phyloP scores from a whole-genome alignment of 129 eudicot genomes.

The Ambrosia artemisiifolia region DNA sequence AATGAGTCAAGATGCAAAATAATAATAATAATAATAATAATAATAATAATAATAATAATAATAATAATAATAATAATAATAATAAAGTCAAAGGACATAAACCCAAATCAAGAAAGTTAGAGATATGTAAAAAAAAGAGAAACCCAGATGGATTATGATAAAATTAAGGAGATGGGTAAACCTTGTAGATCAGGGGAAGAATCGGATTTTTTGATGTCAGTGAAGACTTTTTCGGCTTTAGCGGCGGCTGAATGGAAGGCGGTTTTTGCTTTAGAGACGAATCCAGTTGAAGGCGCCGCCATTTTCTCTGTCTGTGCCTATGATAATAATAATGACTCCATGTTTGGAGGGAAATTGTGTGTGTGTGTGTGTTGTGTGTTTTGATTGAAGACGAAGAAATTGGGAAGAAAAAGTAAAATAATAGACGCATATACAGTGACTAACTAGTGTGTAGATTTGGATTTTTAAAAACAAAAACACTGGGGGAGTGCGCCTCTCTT shows the following conservation, averaged over 20 bases:
- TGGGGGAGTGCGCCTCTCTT: too few species aligned
- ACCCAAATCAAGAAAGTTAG: too few species aligned
- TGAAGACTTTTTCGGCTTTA: slow-evolving; percentile 88
- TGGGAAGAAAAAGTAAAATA: not conserved
- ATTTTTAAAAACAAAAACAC: not conserved
- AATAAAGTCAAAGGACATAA: too few species aligned
- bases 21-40: not conserved
- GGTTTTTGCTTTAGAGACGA: slow-evolving; percentile 76
- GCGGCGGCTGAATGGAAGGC: slow-evolving; percentile 98
- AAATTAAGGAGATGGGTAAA: slow-evolving; percentile 17
- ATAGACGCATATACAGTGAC: not conserved
- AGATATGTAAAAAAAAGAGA: too few species aligned
- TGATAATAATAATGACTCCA: slow-evolving; percentile 37
- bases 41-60: not conserved
- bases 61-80: not conserved
- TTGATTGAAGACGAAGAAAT: slow-evolving; percentile 18
- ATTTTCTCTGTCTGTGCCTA: slow-evolving; percentile 37
- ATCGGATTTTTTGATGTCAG: slow-evolving; percentile 81
- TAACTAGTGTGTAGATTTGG: slow-evolving; percentile 8
- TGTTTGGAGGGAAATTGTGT: slow-evolving; percentile 35
- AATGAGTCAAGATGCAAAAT: slow-evolving; percentile 4
- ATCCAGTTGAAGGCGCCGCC: slow-evolving; percentile 67
- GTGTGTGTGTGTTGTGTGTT: too few species aligned
- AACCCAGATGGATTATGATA: not conserved
- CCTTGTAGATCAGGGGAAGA: slow-evolving; percentile 60